These are phyloP conservation scores for Didymella exigua DNA, from an alignment of 2,329 filamentous ascomycete genomes.

Conservation along the genomic window DNA sequence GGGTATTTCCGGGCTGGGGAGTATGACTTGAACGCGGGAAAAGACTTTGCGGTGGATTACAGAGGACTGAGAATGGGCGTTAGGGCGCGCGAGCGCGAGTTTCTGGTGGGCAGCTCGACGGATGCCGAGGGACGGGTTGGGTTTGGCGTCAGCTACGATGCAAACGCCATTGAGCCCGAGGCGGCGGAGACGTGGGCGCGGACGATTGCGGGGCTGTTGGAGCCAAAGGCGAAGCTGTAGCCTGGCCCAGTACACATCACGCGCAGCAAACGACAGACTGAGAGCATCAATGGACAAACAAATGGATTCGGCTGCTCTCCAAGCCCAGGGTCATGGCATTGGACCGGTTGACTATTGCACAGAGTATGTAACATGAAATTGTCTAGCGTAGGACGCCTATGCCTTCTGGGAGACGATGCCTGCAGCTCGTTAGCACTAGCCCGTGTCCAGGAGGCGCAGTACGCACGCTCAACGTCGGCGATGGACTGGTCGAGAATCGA, in stretches of 20 bases:
- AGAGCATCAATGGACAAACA: constrained; percentile 12
- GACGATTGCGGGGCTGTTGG: constrained; percentile 41
- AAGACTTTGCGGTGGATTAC: constrained; percentile 51
- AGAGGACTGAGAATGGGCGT: constrained; percentile 47
- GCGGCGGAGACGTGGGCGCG: constrained; percentile 39
- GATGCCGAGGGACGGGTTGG: constrained; percentile 43
- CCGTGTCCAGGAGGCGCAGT: constrained; percentile 8
- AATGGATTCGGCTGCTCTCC: constrained; percentile 34
- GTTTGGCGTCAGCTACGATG: constrained; percentile 52
- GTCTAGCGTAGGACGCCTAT: constrained; percentile 40
- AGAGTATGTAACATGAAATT: constrained; percentile 49
- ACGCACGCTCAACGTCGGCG: constrained; percentile 90
- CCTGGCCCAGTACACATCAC: no score
- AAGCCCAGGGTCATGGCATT: constrained; percentile 42
- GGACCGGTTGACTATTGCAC: constrained; percentile 49
- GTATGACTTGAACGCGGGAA: constrained; percentile 31
- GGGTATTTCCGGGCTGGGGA: constrained; percentile 39
- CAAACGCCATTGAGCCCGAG: constrained; percentile 43
- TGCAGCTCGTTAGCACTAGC: constrained; percentile 29
- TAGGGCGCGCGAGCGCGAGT: constrained; percentile 54
- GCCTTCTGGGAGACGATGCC: constrained; percentile 49
- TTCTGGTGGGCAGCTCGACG: constrained; percentile 52
- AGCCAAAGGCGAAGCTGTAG: constrained; percentile 18
- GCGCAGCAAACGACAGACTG: no score
- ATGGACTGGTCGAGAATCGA: constrained; percentile 98